Base-by-base conservation (phyloP, 2,329 filamentous ascomycete genomes). In the Xylaria sp. region DNA sequence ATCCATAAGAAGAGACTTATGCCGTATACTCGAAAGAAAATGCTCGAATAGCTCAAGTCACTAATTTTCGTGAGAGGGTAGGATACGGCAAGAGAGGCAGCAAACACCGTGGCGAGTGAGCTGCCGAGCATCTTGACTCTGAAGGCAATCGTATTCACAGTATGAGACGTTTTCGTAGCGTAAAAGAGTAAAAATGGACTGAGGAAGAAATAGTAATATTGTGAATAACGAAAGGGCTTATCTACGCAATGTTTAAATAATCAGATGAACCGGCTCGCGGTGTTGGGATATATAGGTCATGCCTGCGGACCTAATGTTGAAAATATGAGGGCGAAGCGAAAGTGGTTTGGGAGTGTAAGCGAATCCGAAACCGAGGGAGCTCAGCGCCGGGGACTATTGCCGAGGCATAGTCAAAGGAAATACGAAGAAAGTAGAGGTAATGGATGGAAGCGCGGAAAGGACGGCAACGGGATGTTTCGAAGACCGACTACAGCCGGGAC, bases 51-150 rank as follows among this genome's bases (percentile, higher is more conserved):
- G 18, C 52, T 46, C 18, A 52, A 51, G 20, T 63, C 66, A 48
- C 54, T n/a, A 10, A 37, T 4, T 57, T 65, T 69, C 2, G 66
- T 46, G 20, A 72, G 60, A 48, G 69, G 46, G 54, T 72, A 72
- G 46, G 70, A 66, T 23, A 65, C 23, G 6, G 57, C 25, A 18
- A 44, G 44, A 8, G 70, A 39, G 54, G 69, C 57, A 41, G 25
- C 48, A 34, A 65, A 52, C 12, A 69, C 63, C 5, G 25, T 60
- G 12, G 48, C 10, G 5, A 60, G 28, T 28, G 65, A 56, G 32
- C 63, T 39, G 1, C 37, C 23, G 32, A 23, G 48, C 70, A 72
- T 72, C 15, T 62, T 72, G 63, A 46, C 15, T 57, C 28, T 15
- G 13, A n/a, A 52, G n/a, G n/a, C n/a, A 44, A 63, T 20, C 5